These are phyloP conservation scores for Beauveria asiatica DNA, from an alignment of 2,329 filamentous ascomycete genomes.

Conservation along the genomic window DNA sequence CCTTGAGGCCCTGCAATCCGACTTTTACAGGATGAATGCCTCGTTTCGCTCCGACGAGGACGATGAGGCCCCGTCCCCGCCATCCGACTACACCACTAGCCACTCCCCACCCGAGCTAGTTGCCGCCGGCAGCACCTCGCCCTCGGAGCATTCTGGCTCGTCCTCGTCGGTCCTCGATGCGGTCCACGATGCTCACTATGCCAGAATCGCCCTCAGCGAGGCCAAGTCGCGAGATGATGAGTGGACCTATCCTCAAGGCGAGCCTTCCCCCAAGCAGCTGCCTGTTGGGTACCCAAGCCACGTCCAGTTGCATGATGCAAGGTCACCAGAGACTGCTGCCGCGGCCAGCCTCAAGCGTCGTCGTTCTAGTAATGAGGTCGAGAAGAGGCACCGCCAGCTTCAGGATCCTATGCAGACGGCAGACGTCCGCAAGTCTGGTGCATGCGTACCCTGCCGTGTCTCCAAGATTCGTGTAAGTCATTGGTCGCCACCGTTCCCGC, in stretches of 20 bases:
- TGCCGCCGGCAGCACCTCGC: slow-evolving; percentile 30
- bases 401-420: slow-evolving; percentile 36
- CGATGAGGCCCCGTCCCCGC: slow-evolving; percentile 19
- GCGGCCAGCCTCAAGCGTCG: slow-evolving; percentile 28
- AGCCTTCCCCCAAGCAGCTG: slow-evolving; percentile 21
- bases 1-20: slow-evolving; percentile 22
- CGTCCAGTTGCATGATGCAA: slow-evolving; percentile 22
- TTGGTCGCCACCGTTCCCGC: slow-evolving; percentile 1
- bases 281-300: slow-evolving; percentile 24
- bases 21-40: slow-evolving; percentile 27
- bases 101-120: slow-evolving; percentile 29
- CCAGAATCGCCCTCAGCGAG: slow-evolving; percentile 25
- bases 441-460: slow-evolving; percentile 40
- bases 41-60: slow-evolving; percentile 23
- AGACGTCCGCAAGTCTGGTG: slow-evolving; percentile 38
- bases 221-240: slow-evolving; percentile 30
- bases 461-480: slow-evolving; percentile 39
- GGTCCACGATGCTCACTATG: slow-evolving; percentile 23
- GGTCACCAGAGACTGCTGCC: slow-evolving; percentile 19
- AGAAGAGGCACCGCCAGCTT: slow-evolving; percentile 30
- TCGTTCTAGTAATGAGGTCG: slow-evolving; percentile 24
- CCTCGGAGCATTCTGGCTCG: slow-evolving; percentile 31
- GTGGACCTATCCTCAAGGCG: slow-evolving; percentile 31
- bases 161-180: slow-evolving; percentile 21
- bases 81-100: slow-evolving; percentile 29